Conservation (phyloP, 2,329 filamentous ascomycete genomes). For the Neophaeococcomyces mojaviensis region DNA sequence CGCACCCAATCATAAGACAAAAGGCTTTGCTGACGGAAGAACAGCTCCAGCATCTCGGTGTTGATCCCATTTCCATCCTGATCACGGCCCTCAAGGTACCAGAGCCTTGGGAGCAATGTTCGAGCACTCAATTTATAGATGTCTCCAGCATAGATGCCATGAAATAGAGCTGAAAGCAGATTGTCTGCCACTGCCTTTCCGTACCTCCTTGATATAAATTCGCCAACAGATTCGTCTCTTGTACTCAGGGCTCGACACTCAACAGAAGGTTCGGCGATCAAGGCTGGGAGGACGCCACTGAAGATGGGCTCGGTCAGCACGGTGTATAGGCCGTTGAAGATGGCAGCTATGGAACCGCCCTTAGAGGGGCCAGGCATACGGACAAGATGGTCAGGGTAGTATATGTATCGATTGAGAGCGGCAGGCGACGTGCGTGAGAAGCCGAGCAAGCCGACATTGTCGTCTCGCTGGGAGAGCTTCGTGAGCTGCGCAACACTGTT, state of each 20-base stretch:
- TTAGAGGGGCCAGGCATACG: slow-evolving; percentile 45
- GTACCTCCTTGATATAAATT: slow-evolving; percentile 53
- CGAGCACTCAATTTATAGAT: slow-evolving; percentile 70
- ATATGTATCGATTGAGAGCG: slow-evolving; percentile 66
- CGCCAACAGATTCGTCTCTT: slow-evolving; percentile 63
- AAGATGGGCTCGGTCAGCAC: slow-evolving; percentile 51
- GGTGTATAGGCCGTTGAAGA: slow-evolving; percentile 28
- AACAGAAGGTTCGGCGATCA: slow-evolving; percentile 26
- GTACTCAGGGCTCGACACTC: slow-evolving; percentile 27
- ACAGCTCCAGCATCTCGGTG: slow-evolving; percentile 3
- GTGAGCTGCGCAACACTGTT: not conserved
- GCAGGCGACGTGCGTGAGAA: slow-evolving; percentile 45
- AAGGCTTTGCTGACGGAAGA: not conserved
- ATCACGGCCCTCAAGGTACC: slow-evolving; percentile 39
- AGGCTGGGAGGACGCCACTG: slow-evolving; percentile 34
- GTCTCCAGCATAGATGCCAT: slow-evolving; percentile 91
- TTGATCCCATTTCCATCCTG: slow-evolving; percentile 6
- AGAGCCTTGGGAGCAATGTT: slow-evolving; percentile 48
- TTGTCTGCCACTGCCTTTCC: slow-evolving; percentile 58
- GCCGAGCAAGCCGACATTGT: slow-evolving; percentile 50
- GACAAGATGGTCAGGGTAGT: slow-evolving; percentile 78
- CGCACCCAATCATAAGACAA: not conserved
- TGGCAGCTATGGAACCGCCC: slow-evolving; percentile 18
- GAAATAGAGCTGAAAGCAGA: slow-evolving; percentile 64
- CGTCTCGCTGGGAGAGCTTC: slow-evolving; percentile 51